Evolutionary conservation across 768 basidiomycete species (phyloP).

Genomic region (Pleurotus sapidus): DNA sequence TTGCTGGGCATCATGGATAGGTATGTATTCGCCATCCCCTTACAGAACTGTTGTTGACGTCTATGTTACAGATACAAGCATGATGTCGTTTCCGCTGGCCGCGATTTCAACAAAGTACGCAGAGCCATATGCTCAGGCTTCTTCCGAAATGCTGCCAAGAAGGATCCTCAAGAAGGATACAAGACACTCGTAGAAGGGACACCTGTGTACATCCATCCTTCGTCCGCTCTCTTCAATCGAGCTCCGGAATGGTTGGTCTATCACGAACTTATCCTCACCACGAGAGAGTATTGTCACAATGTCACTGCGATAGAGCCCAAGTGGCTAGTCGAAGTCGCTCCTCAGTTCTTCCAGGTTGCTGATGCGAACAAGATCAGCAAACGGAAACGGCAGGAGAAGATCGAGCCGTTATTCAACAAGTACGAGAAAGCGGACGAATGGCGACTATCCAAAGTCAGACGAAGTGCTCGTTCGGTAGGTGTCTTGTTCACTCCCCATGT

Average conservation of each 20-base stretch:
- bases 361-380: constrained; percentile 98
- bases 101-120: constrained; percentile 89
- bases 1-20: constrained; percentile 98
- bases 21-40: constrained; percentile 35
- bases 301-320: constrained; percentile 97
- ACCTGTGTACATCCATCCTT: constrained; percentile 98
- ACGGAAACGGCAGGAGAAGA: constrained; percentile 94
- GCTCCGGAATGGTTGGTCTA: constrained; percentile 96
- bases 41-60: constrained; percentile 5
- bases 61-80: constrained; percentile 77
- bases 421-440: constrained; percentile 95
- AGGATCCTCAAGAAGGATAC: constrained; percentile 97
- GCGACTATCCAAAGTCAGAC: constrained; percentile 89
- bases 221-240: constrained; percentile 94
- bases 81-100: constrained; percentile 89
- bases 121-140: constrained; percentile 97
- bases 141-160: constrained; percentile 98
- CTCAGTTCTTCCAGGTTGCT: constrained; percentile 98
- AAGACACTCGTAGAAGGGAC: constrained; percentile 97
- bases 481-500: constrained; percentile 1
- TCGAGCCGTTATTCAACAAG: constrained; percentile 94
- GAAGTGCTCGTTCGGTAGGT: constrained; percentile 79
- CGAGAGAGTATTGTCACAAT: constrained; percentile 91
- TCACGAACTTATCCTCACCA: constrained; percentile 94
- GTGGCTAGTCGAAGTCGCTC: constrained; percentile 97